Evolutionary conservation across 2,329 filamentous ascomycete genomes (phyloP).

Genomic region (Epichloe hybrida): DNA sequence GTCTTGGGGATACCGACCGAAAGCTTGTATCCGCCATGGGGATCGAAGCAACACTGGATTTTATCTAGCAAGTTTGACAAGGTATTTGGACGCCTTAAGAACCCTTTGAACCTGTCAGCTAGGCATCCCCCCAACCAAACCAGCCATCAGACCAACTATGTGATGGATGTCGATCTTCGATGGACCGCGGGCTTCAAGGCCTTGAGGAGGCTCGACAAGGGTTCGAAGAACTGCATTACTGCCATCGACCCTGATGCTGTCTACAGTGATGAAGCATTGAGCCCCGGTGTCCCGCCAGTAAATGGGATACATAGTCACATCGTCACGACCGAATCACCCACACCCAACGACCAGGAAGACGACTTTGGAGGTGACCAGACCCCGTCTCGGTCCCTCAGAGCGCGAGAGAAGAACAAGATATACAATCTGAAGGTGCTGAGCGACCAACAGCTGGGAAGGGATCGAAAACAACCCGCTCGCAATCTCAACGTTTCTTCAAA

Average conservation of each 20-base stretch:
- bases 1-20: conserved; percentile 17
- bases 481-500: conserved; percentile 13
- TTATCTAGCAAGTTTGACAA: conserved; percentile 28
- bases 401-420: conserved; percentile 33
- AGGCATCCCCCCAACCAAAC: conserved; percentile 13
- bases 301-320: conserved; percentile 10
- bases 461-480: conserved; percentile 27
- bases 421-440: conserved; percentile 49
- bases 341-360: conserved; percentile 29
- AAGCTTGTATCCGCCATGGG: conserved; percentile 9
- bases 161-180: conserved; percentile 34
- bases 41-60: conserved; percentile 20
- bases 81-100: conserved; percentile 28
- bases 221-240: conserved; percentile 30
- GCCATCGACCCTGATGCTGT: conserved; percentile 23
- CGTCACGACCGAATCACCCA: conserved; percentile 16
- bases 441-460: conserved; percentile 41
- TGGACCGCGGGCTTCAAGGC: conserved; percentile 30
- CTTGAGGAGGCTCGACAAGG: conserved; percentile 22
- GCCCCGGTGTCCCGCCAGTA: conserved; percentile 8
- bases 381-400: conserved; percentile 36
- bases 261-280: conserved; percentile 12
- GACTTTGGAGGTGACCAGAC: conserved; percentile 34
- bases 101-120: conserved; percentile 17
- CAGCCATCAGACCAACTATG: conserved; percentile 26